A percentile compares a stretch with the other conserved stretches of the same genome.
These are phyloP conservation scores for Parmelia sp. DNA, from an alignment of 495 filamentous ascomycete species.

Conservation along the genomic window DNA sequence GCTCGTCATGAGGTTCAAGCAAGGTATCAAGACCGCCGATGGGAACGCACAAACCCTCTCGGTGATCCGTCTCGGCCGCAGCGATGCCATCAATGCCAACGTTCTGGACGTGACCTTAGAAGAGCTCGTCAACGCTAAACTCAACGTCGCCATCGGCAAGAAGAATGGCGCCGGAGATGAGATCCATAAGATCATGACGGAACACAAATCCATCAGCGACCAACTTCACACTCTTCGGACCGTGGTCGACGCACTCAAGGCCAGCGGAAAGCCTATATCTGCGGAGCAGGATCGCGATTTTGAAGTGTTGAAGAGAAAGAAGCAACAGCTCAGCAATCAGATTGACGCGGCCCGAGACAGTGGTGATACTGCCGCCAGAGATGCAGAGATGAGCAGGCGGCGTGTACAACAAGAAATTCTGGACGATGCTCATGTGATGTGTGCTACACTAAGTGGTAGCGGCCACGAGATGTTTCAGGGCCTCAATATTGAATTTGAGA, in stretches of 20 bases:
- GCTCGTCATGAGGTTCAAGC: slow-evolving; percentile 84
- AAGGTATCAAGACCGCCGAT: slow-evolving; percentile 71
- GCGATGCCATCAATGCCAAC: slow-evolving; percentile 84
- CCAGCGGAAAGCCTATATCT: slow-evolving; percentile 51
- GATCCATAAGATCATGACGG: slow-evolving; percentile 70
- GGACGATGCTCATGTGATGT: slow-evolving; percentile 83
- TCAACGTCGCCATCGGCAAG: slow-evolving; percentile 45
- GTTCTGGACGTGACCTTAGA: slow-evolving; percentile 92
- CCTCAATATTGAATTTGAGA: slow-evolving; percentile 93
- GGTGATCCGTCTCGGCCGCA: slow-evolving; percentile 84
- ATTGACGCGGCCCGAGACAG: slow-evolving; percentile 83
- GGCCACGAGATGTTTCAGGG: slow-evolving; percentile 97
- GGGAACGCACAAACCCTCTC: slow-evolving; percentile 68
- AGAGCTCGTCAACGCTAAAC: slow-evolving; percentile 71
- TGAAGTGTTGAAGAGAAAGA: slow-evolving; percentile 65
- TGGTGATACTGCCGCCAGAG: slow-evolving; percentile 66
- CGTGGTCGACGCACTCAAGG: slow-evolving; percentile 63
- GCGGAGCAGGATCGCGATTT: slow-evolving; percentile 70
- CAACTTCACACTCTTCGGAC: slow-evolving; percentile 59
- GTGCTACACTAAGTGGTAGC: slow-evolving; percentile 88
- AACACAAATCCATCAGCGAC: slow-evolving; percentile 70
- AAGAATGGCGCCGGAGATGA: slow-evolving; percentile 42
- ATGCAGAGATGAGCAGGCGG: slow-evolving; percentile 77
- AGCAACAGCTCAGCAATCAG: slow-evolving; percentile 64
- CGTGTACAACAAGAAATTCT: slow-evolving; percentile 86